Evolutionary conservation across 2,329 filamentous ascomycete genomes (phyloP), one percentile per base, ranked within the genome.

Genomic region (Exophiala sideris): DNA sequence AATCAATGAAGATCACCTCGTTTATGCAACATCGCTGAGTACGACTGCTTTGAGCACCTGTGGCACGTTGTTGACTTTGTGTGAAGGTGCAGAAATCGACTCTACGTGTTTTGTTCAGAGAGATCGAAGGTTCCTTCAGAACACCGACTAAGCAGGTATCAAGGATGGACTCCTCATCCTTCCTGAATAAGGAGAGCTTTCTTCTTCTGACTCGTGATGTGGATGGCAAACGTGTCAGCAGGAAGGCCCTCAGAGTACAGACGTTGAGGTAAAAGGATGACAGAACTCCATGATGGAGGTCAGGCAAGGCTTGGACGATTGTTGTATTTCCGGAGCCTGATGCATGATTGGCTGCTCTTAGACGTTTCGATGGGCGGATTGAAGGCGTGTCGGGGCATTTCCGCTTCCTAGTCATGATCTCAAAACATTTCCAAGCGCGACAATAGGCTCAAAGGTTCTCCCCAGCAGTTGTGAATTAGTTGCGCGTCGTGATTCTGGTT

Each of bases 141-240:
- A 78, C 68, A 33, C 86, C 87, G 38, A 95, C 79, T 12, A 94
- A 69, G 1, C 83, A 85, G 1, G 78, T 79, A 70, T 94, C 88
- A 33, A 95, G 81, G 21, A 92, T 70, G 2, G 67, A 66, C 3
- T 75, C 76, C 9, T 91, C 47, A 67, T 29, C 54, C 16, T 62
- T 58, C 33, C 66, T 77, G 18, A 83, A 58, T 3, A 68, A 70
- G 1, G 73, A 66, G 45, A 86, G 77, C 63, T 83, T 85, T 65
- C 76, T 82, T 29, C 80, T 74, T 42, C 83, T 74, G 50, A 84
- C 67, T 50, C 79, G 52, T 41, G 61, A 64, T 18, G 54, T 54
- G 34, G 53, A 14, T 6, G 61, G 62, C 33, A 65, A 36, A 9
- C 46, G 46, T 14, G 49, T 32, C 10, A 62, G 52, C 11, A 65